phyloP scores from a whole-genome alignment of 2,329 filamentous ascomycete genomes.

The Trichoderma atroviride region DNA sequence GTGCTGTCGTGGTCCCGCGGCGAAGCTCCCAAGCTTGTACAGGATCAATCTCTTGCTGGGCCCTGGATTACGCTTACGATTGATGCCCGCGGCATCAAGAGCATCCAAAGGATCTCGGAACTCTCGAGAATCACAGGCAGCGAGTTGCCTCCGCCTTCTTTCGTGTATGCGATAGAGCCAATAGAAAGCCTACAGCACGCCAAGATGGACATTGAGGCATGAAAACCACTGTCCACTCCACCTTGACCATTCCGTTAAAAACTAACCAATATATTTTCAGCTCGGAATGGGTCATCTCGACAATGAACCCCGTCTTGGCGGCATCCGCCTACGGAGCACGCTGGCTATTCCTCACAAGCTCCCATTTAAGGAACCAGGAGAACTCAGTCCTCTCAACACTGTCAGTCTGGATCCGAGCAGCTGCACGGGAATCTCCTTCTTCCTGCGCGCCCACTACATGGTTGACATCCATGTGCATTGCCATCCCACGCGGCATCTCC shows the following conservation, averaged over 20 bases:
- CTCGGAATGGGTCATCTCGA: slow-evolving; percentile 1
- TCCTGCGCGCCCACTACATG: not conserved
- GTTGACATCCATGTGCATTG: not conserved
- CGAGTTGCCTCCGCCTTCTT: not conserved
- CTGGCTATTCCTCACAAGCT: too few species aligned
- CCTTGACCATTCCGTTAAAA: too few species aligned
- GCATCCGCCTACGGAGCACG: too few species aligned
- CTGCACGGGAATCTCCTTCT: slow-evolving; percentile 18
- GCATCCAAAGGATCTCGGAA: not conserved
- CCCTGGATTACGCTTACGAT: not conserved
- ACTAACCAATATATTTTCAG: not conserved
- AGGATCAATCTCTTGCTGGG: not conserved
- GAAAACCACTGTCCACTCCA: not conserved
- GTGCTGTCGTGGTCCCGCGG: slow-evolving; percentile 14
- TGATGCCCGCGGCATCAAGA: slow-evolving; percentile 1
- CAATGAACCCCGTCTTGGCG: too few species aligned
- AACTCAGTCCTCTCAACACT: too few species aligned
- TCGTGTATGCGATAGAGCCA: not conserved
- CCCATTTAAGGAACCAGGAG: too few species aligned
- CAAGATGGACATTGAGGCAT: not conserved
- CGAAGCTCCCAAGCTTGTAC: not conserved
- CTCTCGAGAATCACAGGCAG: not conserved
- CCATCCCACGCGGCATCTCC: not conserved
- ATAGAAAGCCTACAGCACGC: not conserved
- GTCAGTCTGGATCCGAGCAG: not conserved